Base-by-base conservation (phyloP, 129 eudicot species). In the Silybum marianum region DNA sequence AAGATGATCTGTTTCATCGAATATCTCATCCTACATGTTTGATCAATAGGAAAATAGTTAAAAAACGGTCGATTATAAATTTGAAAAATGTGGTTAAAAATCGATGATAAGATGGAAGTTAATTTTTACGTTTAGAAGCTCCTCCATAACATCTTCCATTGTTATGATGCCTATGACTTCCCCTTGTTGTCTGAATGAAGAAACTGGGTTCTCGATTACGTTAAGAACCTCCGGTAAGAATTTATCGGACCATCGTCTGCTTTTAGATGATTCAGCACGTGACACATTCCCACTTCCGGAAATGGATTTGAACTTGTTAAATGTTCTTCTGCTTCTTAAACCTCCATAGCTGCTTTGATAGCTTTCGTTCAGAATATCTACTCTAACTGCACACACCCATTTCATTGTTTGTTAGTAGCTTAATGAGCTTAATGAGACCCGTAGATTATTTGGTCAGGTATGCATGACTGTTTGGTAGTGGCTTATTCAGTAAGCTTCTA, bases 111-210 rank as follows among this genome's bases (percentile, higher is more conserved):
- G 16, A 66, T 34, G 65, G 51, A 28, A 48, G 4, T 25, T 51
- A 28, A 28, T 9, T 13, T 76, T 9, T 86, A 89, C 97, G 12
- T 91, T 87, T 34, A 91, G 73, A 40, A 91, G 88, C 84, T 89
- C 92, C 58, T 85, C 89, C 67, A 90, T 86, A 25, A 91, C 91
- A 85, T 90, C 95, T 72, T 91, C 91, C 97, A 91, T 89, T 63
- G 97, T 91, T 76, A 89, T 89, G 25, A 91, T 87, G 34, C 97
- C 97, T 58, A 91, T 58, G 26, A 87, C 97, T 71, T 91, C 91
- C 77, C 89, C 90, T 76, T 91, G 86, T 63, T 86, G 80, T 39
- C 88, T 79, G 78, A 88, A 78, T 3, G 82, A 82, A 30, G 89
- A 78, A 46, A 86, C 81, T 4, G 90, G 87, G 69, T 72, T 89